A percentile compares a stretch with the other conserved stretches of the same genome.
These are phyloP conservation scores for Lecanoromycetidae sp. DNA, from an alignment of 2,329 filamentous ascomycete species.

Conservation along the genomic window DNA sequence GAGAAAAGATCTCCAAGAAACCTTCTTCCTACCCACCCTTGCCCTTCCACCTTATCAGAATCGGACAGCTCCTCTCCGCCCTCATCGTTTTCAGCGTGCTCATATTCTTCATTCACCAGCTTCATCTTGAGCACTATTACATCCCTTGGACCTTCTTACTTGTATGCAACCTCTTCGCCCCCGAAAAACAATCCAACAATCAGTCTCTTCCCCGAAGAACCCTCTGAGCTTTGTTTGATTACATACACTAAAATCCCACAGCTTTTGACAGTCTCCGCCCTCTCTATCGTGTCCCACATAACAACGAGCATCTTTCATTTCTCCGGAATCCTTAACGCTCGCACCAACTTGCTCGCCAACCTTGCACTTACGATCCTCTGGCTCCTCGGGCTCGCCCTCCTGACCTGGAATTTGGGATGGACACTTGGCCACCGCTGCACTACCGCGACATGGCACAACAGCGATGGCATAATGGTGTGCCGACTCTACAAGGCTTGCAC, in stretches of 20 bases:
- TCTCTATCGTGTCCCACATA: conserved; percentile 39
- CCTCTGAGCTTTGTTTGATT: not conserved
- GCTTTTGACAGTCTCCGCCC: conserved; percentile 40
- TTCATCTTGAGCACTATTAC: conserved; percentile 39
- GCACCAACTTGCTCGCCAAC: conserved; percentile 40
- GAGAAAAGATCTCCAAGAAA: conserved; percentile 21
- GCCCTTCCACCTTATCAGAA: conserved; percentile 31
- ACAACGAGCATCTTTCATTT: conserved; percentile 41
- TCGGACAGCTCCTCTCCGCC: conserved; percentile 37
- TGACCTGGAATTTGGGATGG: conserved; percentile 42
- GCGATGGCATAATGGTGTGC: conserved; percentile 44
- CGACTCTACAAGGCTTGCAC: conserved; percentile 49
- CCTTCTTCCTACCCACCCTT: conserved; percentile 31
- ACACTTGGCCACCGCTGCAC: conserved; percentile 43
- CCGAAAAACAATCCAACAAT: not conserved
- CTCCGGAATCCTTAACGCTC: conserved; percentile 40
- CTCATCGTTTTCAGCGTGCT: conserved; percentile 43
- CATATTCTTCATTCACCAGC: conserved; percentile 43
- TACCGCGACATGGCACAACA: conserved; percentile 40
- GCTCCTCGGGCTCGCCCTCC: conserved; percentile 39
- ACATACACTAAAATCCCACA: no score
- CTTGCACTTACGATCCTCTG: conserved; percentile 38
- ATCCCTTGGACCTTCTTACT: conserved; percentile 50
- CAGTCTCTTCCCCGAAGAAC: not conserved
- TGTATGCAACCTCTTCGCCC: conserved; percentile 28